Percentiles rank a stretch among this genome's conserved stretches.
Conservation (phyloP, 768 basidiomycete species). For the Rhodotorula taiwanensis region DNA sequence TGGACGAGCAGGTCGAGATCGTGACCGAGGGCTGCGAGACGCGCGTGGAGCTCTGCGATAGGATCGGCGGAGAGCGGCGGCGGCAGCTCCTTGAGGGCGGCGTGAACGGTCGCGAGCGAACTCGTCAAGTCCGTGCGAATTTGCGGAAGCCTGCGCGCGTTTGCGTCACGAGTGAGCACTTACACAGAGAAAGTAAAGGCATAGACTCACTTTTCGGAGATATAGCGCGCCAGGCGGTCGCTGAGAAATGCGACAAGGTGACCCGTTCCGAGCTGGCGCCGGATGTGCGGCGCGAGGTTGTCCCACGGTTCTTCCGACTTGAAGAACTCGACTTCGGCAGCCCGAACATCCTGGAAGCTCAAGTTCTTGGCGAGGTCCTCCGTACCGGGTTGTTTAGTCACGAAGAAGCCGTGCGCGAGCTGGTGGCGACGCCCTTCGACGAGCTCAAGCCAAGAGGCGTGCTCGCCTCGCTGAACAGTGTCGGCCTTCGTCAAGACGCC, state of each 20-base stretch:
- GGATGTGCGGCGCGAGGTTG: constrained; percentile 16
- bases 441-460: constrained; percentile 37
- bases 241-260: constrained; percentile 56
- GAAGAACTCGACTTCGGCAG: constrained; percentile 51
- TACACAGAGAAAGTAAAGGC: neutral
- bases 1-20: constrained; percentile 14
- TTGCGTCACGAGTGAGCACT: too few relatives aligned
- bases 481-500: constrained; percentile 71
- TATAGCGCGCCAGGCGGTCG: constrained; percentile 52
- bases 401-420: constrained; percentile 34
- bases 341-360: constrained; percentile 46
- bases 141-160: constrained; percentile 23
- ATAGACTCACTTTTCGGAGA: constrained; percentile 51
- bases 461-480: constrained; percentile 50
- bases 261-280: constrained; percentile 53
- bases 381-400: constrained; percentile 53
- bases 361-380: constrained; percentile 52
- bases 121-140: constrained; percentile 6
- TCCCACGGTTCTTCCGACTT: constrained; percentile 53
- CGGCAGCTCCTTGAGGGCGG: neutral
- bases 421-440: constrained; percentile 14
- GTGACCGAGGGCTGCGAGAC: constrained; percentile 10
- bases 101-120: neutral
- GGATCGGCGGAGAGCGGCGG: constrained; percentile 33
- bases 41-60: constrained; percentile 20